Evolutionary conservation across 805 yeast species (phyloP).

Genomic region (Zygotorulaspora sp.): DNA sequence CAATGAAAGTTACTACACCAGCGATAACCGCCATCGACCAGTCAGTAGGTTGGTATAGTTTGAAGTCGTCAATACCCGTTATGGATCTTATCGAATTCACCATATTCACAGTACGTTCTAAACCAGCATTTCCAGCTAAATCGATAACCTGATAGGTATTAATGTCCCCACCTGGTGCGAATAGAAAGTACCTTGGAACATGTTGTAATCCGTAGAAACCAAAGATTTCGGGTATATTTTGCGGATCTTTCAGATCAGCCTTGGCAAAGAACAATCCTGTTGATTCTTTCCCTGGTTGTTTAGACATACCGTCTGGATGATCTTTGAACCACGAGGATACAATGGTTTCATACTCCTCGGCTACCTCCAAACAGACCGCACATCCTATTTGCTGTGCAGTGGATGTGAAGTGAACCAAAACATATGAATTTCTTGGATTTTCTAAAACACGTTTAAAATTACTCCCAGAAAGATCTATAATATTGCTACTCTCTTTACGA

Average conservation of each 20-base stretch:
- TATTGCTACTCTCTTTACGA: slow-evolving; percentile 32
- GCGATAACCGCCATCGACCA: slow-evolving; percentile 37
- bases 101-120: slow-evolving; percentile 34
- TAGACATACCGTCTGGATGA: slow-evolving; percentile 47
- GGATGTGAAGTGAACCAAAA: slow-evolving; percentile 71
- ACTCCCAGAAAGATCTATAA: slow-evolving; percentile 51
- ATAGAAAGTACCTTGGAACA: slow-evolving; percentile 74
- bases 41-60: slow-evolving; percentile 36
- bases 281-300: slow-evolving; percentile 15
- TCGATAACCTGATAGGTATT: slow-evolving; percentile 28
- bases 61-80: slow-evolving; percentile 28
- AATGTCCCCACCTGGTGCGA: slow-evolving; percentile 48
- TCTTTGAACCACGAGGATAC: slow-evolving; percentile 61
- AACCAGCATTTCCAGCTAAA: slow-evolving; percentile 35
- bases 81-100: slow-evolving; percentile 27
- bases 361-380: slow-evolving; percentile 61
- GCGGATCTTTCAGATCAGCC: slow-evolving; percentile 64
- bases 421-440: slow-evolving; percentile 64
- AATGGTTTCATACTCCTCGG: slow-evolving; percentile 57
- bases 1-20: slow-evolving; percentile 35
- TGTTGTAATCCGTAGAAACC: slow-evolving; percentile 48
- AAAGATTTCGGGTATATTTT: slow-evolving; percentile 44
- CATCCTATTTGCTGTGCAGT: slow-evolving; percentile 72
- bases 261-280: slow-evolving; percentile 60
- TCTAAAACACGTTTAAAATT: slow-evolving; percentile 53